Evolutionary conservation across 2,329 filamentous ascomycete genomes (phyloP).

Genomic region (Monosporascus sp.): DNA sequence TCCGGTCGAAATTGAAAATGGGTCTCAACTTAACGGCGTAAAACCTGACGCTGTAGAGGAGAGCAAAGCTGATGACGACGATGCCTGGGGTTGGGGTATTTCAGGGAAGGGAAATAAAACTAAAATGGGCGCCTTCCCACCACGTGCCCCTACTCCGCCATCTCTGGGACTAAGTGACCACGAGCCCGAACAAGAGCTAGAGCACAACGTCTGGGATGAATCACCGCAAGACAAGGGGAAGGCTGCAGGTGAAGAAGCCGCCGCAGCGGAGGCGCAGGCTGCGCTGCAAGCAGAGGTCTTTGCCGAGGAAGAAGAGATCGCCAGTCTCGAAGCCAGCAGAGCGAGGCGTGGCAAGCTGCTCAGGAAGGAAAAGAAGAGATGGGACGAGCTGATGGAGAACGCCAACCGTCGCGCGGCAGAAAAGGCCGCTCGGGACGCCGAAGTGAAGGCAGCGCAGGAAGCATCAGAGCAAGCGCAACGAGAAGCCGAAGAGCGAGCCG

Average conservation of each 20-base stretch:
- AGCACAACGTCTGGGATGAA: conserved; percentile 30
- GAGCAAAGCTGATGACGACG: conserved; percentile 36
- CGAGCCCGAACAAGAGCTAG: conserved; percentile 34
- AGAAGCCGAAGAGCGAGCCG: background rate
- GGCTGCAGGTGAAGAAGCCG: conserved; percentile 18
- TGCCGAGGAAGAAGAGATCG: conserved; percentile 34
- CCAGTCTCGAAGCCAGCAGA: conserved; percentile 23
- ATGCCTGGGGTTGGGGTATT: conserved; percentile 39
- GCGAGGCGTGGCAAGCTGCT: conserved; percentile 22
- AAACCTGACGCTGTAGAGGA: conserved; percentile 42
- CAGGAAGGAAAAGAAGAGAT: conserved; percentile 25
- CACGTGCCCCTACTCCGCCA: conserved; percentile 44
- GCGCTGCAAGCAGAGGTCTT: conserved; percentile 24
- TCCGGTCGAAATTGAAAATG: conserved; percentile 41
- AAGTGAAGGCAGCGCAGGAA: conserved; percentile 27
- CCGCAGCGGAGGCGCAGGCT: conserved; percentile 19
- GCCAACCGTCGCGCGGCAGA: conserved; percentile 25
- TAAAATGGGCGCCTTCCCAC: conserved; percentile 37
- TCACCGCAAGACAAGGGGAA: conserved; percentile 36
- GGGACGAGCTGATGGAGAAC: conserved; percentile 30
- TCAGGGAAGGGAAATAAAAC: conserved; percentile 36
- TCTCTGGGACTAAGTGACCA: conserved; percentile 36
- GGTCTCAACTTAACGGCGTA: conserved; percentile 40
- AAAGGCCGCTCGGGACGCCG: conserved; percentile 32
- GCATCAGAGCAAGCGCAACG: conserved; percentile 10